These are phyloP conservation scores for Aspergillus cristatus DNA, from an alignment of 495 filamentous ascomycete genomes.

Conservation along the genomic window DNA sequence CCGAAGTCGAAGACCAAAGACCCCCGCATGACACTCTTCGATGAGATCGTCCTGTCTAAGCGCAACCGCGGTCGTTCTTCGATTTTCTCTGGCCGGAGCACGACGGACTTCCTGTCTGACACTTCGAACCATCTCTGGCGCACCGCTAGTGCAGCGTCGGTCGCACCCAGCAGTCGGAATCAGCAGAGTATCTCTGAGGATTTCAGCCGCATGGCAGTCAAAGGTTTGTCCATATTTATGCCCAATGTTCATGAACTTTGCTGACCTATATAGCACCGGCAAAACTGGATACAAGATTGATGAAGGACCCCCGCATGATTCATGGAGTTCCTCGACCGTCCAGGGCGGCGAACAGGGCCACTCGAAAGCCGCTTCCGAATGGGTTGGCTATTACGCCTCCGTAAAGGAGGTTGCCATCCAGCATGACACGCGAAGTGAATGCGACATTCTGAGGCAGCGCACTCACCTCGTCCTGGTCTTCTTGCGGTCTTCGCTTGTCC, in stretches of 20 bases:
- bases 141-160: conserved; percentile 66
- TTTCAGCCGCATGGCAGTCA: conserved; percentile 42
- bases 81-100: conserved; percentile 39
- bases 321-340: conserved; percentile 63
- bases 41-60: conserved; percentile 92
- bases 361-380: conserved; percentile 62
- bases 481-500: too few species aligned
- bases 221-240: conserved; percentile 38
- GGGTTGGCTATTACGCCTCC: conserved; percentile 41
- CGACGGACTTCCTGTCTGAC: conserved; percentile 69
- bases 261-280: conserved; percentile 52
- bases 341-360: conserved; percentile 47
- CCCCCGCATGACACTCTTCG: conserved; percentile 77
- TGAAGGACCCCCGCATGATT: conserved; percentile 78
- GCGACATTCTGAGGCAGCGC: too few species aligned
- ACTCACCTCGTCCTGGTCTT: too few species aligned
- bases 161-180: conserved; percentile 54
- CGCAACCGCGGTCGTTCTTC: conserved; percentile 67
- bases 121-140: conserved; percentile 89
- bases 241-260: background rate
- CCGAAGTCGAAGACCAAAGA: conserved; percentile 43
- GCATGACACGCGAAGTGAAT: too few species aligned
- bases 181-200: conserved; percentile 57
- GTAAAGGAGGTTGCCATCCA: conserved; percentile 4
- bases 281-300: conserved; percentile 73